Conservation (phyloP, 805 yeast species). For the Wickerhamiella qilinensis region DNA sequence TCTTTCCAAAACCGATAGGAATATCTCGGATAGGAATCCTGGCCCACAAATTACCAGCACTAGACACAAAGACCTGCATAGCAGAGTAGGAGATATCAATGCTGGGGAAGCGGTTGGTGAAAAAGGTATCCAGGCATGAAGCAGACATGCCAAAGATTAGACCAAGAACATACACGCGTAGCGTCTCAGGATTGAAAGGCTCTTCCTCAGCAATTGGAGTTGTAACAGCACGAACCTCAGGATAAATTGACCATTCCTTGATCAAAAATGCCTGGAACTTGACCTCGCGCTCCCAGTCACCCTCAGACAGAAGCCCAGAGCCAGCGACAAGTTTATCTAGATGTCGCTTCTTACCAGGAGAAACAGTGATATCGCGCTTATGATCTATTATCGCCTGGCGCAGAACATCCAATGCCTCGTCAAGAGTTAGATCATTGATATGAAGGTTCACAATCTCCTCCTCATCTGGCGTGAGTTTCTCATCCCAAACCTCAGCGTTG, state of each 20-base stretch:
- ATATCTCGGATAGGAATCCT: constrained; percentile 31
- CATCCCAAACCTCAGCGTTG: too few relatives aligned
- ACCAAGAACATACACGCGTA: constrained; percentile 35
- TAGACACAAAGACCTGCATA: constrained; percentile 48
- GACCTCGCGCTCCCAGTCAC: constrained; percentile 12
- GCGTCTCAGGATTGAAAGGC: constrained; percentile 28
- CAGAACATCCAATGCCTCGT: constrained; percentile 28
- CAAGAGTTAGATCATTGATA: constrained; percentile 17
- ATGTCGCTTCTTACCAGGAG: constrained; percentile 23
- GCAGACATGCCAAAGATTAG: constrained; percentile 36
- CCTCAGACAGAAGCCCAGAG: constrained; percentile 5
- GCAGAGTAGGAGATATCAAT: constrained; percentile 31
- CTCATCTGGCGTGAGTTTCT: background rate
- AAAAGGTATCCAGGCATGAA: constrained; percentile 39
- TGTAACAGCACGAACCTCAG: constrained; percentile 42
- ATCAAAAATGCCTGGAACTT: constrained; percentile 28
- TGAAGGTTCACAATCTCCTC: constrained; percentile 1
- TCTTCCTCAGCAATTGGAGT: constrained; percentile 38
- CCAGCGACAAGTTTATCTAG: constrained; percentile 18
- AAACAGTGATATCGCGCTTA: constrained; percentile 33
- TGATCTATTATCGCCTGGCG: constrained; percentile 27
- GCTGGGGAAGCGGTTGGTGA: constrained; percentile 39
- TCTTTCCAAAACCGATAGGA: constrained; percentile 25
- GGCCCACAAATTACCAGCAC: constrained; percentile 35
- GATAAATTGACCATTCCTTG: constrained; percentile 34